These are phyloP conservation scores for Kluyveromyces lactis DNA, from an alignment of 805 yeast species.

Conservation along the genomic window DNA sequence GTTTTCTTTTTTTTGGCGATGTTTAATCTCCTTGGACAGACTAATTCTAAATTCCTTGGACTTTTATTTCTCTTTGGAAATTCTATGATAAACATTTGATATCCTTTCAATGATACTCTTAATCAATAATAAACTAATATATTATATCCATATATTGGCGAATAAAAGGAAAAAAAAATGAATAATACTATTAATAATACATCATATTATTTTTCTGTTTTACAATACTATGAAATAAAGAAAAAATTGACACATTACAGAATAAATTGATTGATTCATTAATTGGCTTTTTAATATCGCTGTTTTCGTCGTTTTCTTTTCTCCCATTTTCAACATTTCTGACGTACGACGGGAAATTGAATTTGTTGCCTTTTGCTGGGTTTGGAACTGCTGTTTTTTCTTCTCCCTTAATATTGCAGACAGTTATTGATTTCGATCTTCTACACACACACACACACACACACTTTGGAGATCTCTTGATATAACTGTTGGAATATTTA, in stretches of 20 bases:
- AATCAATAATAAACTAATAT: conserved; percentile 5
- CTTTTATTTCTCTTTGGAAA: conserved; percentile 10
- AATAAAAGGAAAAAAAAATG: conserved; percentile 3
- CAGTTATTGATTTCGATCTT: background rate
- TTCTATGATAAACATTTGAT: conserved; percentile 3
- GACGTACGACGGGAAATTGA: no score
- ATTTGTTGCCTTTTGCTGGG: no score
- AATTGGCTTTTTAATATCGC: no score
- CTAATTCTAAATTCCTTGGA: background rate
- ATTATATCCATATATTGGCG: conserved; percentile 2
- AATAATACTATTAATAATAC: conserved; percentile 3
- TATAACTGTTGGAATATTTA: no score
- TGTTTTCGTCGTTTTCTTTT: no score
- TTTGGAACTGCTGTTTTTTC: no score
- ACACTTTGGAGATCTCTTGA: background rate
- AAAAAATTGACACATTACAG: conserved; percentile 4
- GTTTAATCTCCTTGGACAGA: background rate
- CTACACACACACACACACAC: conserved; percentile 8
- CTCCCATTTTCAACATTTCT: no score
- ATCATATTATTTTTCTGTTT: conserved; percentile 4
- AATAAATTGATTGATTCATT: background rate
- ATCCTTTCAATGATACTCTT: conserved; percentile 4
- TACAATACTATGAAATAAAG: background rate
- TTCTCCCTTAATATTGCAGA: no score
- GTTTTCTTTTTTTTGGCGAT: no score